Base-by-base conservation (phyloP, 2,329 filamentous ascomycete genomes). In the Colletotrichum viniferum region DNA sequence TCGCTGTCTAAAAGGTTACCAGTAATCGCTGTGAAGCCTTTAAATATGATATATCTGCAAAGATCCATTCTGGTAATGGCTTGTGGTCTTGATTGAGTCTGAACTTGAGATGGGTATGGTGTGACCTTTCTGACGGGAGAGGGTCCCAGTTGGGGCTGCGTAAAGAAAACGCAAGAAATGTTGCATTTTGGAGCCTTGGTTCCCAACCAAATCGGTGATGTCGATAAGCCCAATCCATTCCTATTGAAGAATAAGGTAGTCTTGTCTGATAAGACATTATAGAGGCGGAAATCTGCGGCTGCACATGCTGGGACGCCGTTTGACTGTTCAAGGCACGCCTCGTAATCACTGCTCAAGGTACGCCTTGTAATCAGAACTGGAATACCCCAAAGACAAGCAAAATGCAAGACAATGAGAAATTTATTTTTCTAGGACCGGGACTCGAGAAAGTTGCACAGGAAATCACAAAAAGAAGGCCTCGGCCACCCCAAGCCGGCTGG, bases 231-330 rank as follows among this genome's bases (percentile, higher is more conserved):
- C 36, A 18, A 43, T 18, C 0, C 2, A 4, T 43, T 43, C 0
- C 38, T n/a, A 6, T 48, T 12, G 38, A n/a, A 48, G 18, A 48
- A n/a, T 12, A 32, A 32, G 30, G 30, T 32, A n/a, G 38, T 12
- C 1, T 43, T 1, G 18, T n/a, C 18, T n/a, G 9, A 12, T 12
- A 0, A n/a, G 38, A n/a, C 5, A 48, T 48, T 48, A 0, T 0
- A 5, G 18, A 12, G 18, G 18, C 0, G 9, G 1, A n/a, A 0
- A 12, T 4, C 38, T 48, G 9, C 18, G 38, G 38, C 38, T 48
- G 38, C 38, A 12, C 38, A 48, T 48, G 38, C 9, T n/a, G 9
- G 18, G 18, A 2, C 18, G 18, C 38, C 3, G 4, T 48, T 48
- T 48, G 5, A 48, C 38, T 43, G 38, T 18, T 4, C 38, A 18